These are phyloP conservation scores for Keithomyces neogunnii DNA, from an alignment of 2,329 filamentous ascomycete species.

Conservation along the genomic window DNA sequence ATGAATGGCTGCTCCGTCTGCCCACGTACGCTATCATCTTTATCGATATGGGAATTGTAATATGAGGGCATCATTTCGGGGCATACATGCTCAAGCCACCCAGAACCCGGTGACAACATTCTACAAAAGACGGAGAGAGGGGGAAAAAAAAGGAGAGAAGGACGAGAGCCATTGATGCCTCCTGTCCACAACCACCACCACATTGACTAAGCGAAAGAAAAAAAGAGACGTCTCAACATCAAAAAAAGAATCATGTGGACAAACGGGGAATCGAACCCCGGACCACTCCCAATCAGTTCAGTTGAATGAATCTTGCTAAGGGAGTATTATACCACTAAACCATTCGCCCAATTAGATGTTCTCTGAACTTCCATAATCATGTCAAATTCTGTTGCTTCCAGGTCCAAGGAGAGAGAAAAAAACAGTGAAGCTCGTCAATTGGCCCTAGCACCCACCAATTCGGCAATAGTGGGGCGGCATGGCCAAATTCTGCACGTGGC, in stretches of 20 bases:
- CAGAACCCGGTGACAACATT: too few species aligned
- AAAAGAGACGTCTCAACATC: background rate
- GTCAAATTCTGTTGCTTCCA: background rate
- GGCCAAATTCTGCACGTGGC: too few species aligned
- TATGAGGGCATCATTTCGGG: too few species aligned
- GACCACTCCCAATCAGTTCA: slow-evolving; percentile 10
- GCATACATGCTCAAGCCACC: too few species aligned
- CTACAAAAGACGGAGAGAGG: too few species aligned
- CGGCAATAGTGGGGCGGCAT: too few species aligned
- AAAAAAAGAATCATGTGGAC: slow-evolving; percentile 5
- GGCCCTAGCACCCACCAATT: too few species aligned
- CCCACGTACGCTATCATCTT: too few species aligned
- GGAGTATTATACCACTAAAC: slow-evolving; percentile 17
- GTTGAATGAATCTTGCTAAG: slow-evolving; percentile 7
- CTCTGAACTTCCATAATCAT: background rate
- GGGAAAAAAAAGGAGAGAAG: too few species aligned
- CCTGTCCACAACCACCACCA: background rate
- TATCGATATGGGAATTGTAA: too few species aligned
- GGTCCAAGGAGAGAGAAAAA: background rate
- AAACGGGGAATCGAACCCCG: slow-evolving; percentile 16
- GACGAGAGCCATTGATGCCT: too few species aligned
- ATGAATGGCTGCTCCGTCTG: too few species aligned
- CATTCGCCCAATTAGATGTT: slow-evolving; percentile 10
- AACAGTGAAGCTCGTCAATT: background rate
- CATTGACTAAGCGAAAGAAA: background rate